A percentile compares a stretch with the other conserved stretches of the same genome.
Evolutionary conservation across 495 filamentous ascomycete genomes (phyloP).

Genomic region (Aspergillus ellipticus): DNA sequence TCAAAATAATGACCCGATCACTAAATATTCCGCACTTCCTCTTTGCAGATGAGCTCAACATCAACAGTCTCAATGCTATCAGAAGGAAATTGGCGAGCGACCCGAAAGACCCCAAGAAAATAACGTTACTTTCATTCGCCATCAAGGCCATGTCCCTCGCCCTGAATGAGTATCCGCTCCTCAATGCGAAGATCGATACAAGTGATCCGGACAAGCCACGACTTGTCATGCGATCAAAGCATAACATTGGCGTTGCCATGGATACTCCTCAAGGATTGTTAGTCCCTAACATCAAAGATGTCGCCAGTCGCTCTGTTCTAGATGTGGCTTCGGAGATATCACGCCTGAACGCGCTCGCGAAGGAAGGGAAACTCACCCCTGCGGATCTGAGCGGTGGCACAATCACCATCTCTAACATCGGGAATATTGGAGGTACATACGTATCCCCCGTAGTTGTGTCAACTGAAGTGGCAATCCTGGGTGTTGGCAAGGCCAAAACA

Average conservation of each 20-base stretch:
- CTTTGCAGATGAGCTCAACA: conserved; percentile 81
- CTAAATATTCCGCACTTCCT: conserved; percentile 90
- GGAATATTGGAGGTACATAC: conserved; percentile 92
- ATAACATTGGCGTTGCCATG: conserved; percentile 96
- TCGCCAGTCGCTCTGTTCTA: conserved; percentile 66
- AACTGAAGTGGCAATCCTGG: conserved; percentile 87
- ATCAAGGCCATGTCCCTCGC: conserved; percentile 91
- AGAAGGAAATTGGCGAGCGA: conserved; percentile 56
- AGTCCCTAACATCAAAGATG: conserved; percentile 92
- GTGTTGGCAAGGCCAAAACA: conserved; percentile 73
- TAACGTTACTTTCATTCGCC: conserved; percentile 90
- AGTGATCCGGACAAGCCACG: conserved; percentile 56
- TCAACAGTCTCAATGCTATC: conserved; percentile 65
- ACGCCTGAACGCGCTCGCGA: conserved; percentile 68
- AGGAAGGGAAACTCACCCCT: conserved; percentile 66
- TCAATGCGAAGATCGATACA: conserved; percentile 79
- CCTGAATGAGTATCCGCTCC: conserved; percentile 72
- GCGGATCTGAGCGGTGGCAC: conserved; percentile 82
- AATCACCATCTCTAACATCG: conserved; percentile 95
- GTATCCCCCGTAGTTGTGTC: conserved; percentile 86
- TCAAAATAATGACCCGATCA: conserved; percentile 95
- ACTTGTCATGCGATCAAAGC: conserved; percentile 71
- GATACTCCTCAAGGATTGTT: conserved; percentile 87
- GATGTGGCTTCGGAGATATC: conserved; percentile 73
- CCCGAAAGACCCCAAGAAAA: conserved; percentile 49